Base-by-base conservation (phyloP, 2,329 filamentous ascomycete species). In the Neofusicoccum kwambonambiense region DNA sequence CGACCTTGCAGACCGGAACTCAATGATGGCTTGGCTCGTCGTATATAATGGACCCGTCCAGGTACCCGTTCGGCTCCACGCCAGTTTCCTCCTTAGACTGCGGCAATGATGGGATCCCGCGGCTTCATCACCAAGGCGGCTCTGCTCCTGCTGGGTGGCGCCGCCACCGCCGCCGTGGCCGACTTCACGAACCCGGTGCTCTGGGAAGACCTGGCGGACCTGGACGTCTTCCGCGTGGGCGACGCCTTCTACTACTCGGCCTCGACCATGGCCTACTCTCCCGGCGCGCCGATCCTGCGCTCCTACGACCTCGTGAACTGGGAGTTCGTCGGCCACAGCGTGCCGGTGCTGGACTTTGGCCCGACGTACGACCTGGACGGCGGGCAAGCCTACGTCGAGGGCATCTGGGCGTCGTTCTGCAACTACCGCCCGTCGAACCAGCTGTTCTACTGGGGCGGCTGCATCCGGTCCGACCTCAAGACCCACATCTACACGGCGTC, bases 361-460 rank as follows among this genome's bases (percentile, higher is more conserved):
- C 68, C 76, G n/a, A 75, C 76, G 6, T 87, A 86, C 73, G 75
- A 84, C 69, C 75, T 87, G 9, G 74, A 73, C 7, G 77, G 75
- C 56, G 74, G 76, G 2, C 74, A 75, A 0, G 82, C 80, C 1
- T 87, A 87, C 66, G 77, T 82, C 8, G 77, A 81, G 50, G 85
- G 86, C 0, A 86, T 83, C 5, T 87, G 83, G 82, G 85, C 86
- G 0, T 85, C 82, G 0, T 82, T 81, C 0, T 74, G 87, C 65
- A 76, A 81, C 4, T 86, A 87, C 70, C 80, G 83, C 6, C 69
- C 79, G 54, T 82, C 79, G 37, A 82, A 78, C 34, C 76, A 79
- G 1, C 74, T 76, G 1, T 88, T 81, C 72, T 86, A 86, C 74
- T 87, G 85, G 85, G 79, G 85, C 8, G 86, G 84, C 1, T 87